Conservation (phyloP, 345 rosid genomes). For the Boechera divaricarpa region DNA sequence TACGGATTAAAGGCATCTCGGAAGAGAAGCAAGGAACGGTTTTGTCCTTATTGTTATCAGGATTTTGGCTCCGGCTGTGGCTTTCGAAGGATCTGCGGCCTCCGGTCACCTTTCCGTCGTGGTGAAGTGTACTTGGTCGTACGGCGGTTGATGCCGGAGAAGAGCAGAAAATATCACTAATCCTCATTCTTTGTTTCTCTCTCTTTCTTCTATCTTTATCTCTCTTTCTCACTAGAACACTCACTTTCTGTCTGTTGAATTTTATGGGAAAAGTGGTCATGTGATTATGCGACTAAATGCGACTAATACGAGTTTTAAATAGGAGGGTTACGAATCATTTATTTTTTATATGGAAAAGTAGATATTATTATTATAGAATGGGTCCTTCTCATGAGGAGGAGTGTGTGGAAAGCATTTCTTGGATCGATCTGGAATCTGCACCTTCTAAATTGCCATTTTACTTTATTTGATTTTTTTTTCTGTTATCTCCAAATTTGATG, state of each 20-base stretch:
- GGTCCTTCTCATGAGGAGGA: constrained; percentile 40
- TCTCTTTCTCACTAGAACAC: constrained; percentile 35
- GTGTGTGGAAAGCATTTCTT: constrained; percentile 47
- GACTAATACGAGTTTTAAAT: constrained; percentile 36
- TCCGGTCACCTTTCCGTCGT: constrained; percentile 51
- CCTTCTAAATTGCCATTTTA: constrained; percentile 37
- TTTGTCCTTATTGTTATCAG: constrained; percentile 45
- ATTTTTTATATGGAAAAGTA: background rate
- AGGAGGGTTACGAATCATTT: constrained; percentile 21
- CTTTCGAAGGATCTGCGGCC: constrained; percentile 55
- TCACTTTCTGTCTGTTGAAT: constrained; percentile 37
- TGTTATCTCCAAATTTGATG: background rate
- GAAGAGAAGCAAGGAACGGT: constrained; percentile 52
- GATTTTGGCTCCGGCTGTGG: constrained; percentile 48
- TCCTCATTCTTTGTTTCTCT: constrained; percentile 57
- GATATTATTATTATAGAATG: constrained; percentile 22
- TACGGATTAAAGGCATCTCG: constrained; percentile 48
- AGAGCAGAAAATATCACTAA: constrained; percentile 72
- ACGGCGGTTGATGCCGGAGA: constrained; percentile 89
- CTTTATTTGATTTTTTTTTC: constrained; percentile 20
- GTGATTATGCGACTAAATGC: constrained; percentile 25
- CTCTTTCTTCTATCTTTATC: background rate
- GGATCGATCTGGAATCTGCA: constrained; percentile 36
- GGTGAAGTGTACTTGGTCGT: constrained; percentile 56
- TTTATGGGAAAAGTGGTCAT: constrained; percentile 29